A percentile compares a stretch with the other conserved stretches of the same genome.
These are phyloP conservation scores for Ephemerocybe angulata DNA, from an alignment of 768 basidiomycete species.

Conservation along the genomic window DNA sequence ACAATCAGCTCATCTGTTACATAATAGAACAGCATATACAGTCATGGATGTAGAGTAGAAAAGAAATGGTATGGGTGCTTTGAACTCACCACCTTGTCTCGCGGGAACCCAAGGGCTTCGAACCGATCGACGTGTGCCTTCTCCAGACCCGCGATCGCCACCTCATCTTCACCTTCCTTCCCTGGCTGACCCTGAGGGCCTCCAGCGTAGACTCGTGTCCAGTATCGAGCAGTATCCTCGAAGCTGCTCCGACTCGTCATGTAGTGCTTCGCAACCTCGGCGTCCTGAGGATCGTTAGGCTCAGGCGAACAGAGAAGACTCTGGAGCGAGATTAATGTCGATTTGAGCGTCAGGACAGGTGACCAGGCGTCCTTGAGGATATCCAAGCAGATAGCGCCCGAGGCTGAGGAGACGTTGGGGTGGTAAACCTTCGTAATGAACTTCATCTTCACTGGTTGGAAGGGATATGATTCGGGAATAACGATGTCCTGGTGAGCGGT, in stretches of 20 bases:
- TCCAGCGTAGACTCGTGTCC: constrained; percentile 90
- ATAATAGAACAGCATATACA: background rate
- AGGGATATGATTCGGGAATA: constrained; percentile 88
- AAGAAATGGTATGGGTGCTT: background rate
- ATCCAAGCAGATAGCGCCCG: constrained; percentile 93
- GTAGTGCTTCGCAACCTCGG: constrained; percentile 96
- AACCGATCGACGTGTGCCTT: constrained; percentile 82
- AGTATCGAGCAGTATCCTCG: constrained; percentile 89
- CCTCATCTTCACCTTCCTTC: constrained; percentile 42
- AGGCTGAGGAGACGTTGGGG: constrained; percentile 91
- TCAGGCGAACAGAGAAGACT: constrained; percentile 91
- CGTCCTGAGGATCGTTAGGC: constrained; percentile 95
- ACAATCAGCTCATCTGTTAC: background rate
- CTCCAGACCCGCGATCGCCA: constrained; percentile 81
- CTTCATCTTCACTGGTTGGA: constrained; percentile 97
- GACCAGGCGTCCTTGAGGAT: constrained; percentile 90
- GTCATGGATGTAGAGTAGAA: background rate
- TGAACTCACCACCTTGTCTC: constrained; percentile 76
- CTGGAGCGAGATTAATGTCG: constrained; percentile 92
- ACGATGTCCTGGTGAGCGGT: constrained; percentile 87
- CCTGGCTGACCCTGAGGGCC: constrained; percentile 52
- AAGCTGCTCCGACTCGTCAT: constrained; percentile 85
- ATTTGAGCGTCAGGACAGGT: constrained; percentile 92
- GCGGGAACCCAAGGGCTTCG: constrained; percentile 76
- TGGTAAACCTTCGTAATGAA: constrained; percentile 97